Evolutionary conservation across 371 early-diverging fungal genomes (phyloP).

Genomic region (Mortierella sp.): DNA sequence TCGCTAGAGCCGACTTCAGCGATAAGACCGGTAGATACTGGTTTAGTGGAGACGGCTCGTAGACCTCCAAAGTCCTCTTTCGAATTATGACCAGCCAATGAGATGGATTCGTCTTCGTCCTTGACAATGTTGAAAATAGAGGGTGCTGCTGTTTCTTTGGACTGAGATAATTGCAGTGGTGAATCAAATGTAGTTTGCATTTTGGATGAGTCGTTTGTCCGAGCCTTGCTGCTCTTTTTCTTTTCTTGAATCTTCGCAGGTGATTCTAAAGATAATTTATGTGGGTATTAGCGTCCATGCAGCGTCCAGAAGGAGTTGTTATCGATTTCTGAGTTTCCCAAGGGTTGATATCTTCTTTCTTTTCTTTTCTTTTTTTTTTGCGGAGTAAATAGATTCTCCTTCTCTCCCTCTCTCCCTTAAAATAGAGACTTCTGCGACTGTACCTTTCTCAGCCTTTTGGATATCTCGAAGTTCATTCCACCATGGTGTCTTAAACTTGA

Average conservation of each 20-base stretch:
- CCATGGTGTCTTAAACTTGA: conserved; percentile 79
- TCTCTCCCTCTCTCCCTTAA: too few species aligned
- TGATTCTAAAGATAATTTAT: too few species aligned
- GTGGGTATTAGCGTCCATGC: too few species aligned
- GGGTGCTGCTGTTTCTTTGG: conserved; percentile 14
- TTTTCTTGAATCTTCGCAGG: too few species aligned
- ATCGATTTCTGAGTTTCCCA: too few species aligned
- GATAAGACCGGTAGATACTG: not conserved
- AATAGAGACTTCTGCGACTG: too few species aligned
- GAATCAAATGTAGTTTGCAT: conserved; percentile 23
- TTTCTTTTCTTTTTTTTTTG: too few species aligned
- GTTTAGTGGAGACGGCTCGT: conserved; percentile 18
- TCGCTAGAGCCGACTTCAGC: not conserved
- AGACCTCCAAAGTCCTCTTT: not conserved
- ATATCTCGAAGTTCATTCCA: conserved; percentile 66
- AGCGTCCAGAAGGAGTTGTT: too few species aligned
- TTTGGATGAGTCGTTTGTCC: too few species aligned
- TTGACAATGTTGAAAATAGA: conserved; percentile 39
- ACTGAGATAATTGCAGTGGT: conserved; percentile 6
- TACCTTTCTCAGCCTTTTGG: conserved; percentile 58
- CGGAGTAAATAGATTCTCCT: too few species aligned
- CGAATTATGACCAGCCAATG: too few species aligned
- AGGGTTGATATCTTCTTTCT: too few species aligned
- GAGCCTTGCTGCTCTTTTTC: not conserved
- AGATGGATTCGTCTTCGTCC: conserved; percentile 38